Evolutionary conservation across 768 basidiomycete species (phyloP).

Genomic region (Suillus plorans): DNA sequence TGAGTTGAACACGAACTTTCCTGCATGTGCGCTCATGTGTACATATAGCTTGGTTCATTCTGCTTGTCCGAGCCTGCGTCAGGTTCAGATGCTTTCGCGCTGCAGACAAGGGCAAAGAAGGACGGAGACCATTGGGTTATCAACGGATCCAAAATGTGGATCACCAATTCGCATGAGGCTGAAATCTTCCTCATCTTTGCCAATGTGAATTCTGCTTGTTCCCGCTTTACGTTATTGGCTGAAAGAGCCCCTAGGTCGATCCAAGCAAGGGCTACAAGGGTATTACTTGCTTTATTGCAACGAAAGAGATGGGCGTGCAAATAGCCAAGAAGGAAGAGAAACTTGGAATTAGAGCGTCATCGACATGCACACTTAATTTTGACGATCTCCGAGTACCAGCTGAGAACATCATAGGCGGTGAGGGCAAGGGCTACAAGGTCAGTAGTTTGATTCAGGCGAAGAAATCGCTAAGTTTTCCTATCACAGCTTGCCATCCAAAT

Average conservation of each 20-base stretch:
- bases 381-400: constrained; percentile 85
- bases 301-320: constrained; percentile 94
- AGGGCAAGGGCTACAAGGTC: constrained; percentile 90
- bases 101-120: constrained; percentile 90
- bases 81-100: constrained; percentile 95
- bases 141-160: constrained; percentile 99
- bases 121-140: constrained; percentile 84
- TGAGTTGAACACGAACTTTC: constrained; percentile 23
- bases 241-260: constrained; percentile 52
- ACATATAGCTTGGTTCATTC: constrained; percentile 84
- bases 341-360: constrained; percentile 93
- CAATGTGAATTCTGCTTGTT: constrained; percentile 51
- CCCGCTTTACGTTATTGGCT: not conserved
- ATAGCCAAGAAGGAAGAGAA: constrained; percentile 99
- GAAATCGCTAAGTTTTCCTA: constrained; percentile 4
- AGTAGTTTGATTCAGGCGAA: not conserved
- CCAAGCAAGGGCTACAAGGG: constrained; percentile 97
- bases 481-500: constrained; percentile 90
- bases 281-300: constrained; percentile 96
- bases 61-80: constrained; percentile 91
- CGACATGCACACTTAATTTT: constrained; percentile 92
- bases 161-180: constrained; percentile 92
- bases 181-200: constrained; percentile 94
- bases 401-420: constrained; percentile 90
- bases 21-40: constrained; percentile 3